phyloP scores from a whole-genome alignment of 768 basidiomycete genomes.

The Lepiota subincarnata region DNA sequence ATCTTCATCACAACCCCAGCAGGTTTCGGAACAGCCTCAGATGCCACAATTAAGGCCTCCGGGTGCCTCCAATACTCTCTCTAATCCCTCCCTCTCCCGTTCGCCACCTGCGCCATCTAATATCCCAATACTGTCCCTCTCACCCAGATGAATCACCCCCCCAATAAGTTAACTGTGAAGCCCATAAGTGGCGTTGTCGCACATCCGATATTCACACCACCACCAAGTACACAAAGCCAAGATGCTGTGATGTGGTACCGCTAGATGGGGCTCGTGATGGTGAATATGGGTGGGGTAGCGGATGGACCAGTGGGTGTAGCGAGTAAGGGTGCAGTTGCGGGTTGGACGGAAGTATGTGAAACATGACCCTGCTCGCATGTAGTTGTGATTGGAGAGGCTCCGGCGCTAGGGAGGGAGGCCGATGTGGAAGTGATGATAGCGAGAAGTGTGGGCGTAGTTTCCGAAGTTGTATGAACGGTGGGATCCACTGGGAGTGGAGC shows the following conservation, averaged over 20 bases:
- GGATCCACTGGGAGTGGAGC: background rate
- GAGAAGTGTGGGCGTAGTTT: constrained; percentile 17
- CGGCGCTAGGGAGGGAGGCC: constrained; percentile 20
- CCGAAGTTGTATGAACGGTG: constrained; percentile 1
- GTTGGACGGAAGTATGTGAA: background rate
- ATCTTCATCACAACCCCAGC: too few species aligned
- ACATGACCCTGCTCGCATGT: constrained; percentile 4
- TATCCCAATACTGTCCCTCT: constrained; percentile 37
- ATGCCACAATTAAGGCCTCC: constrained; percentile 31
- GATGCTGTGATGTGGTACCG: background rate
- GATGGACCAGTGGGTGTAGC: constrained; percentile 1
- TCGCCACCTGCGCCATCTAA: constrained; percentile 74
- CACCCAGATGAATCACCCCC: constrained; percentile 23
- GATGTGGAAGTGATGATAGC: constrained; percentile 45
- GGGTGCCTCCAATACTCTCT: constrained; percentile 74
- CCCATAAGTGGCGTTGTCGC: background rate
- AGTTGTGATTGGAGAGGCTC: constrained; percentile 15
- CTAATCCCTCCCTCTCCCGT: constrained; percentile 84
- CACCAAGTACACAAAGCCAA: background rate
- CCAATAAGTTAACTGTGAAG: constrained; percentile 13
- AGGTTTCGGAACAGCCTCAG: too few species aligned
- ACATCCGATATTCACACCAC: background rate
- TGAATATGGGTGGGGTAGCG: constrained; percentile 8
- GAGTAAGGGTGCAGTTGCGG: background rate
- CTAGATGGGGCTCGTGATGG: background rate